Evolutionary conservation across 78 protist species (phyloP).

Genomic region (Capsaspora owczarzaki): DNA sequence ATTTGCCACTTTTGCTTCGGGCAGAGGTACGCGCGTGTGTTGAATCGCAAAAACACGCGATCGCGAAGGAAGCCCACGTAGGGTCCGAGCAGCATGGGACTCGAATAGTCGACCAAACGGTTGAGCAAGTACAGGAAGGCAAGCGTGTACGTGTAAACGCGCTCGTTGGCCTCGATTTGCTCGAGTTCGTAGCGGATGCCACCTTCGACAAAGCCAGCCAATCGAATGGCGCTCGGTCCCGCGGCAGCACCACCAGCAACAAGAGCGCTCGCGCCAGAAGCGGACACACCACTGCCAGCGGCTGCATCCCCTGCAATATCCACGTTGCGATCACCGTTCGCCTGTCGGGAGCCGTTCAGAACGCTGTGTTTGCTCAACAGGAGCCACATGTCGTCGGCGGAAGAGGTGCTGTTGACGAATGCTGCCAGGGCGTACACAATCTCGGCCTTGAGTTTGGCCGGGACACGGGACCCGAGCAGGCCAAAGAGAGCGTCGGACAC

Average conservation of each 20-base stretch:
- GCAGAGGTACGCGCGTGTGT: not conserved
- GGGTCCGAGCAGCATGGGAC: not conserved
- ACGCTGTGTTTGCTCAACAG: not conserved
- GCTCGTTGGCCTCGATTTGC: not conserved
- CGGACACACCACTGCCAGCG: too few species aligned
- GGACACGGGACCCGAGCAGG: not conserved
- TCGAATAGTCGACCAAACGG: not conserved
- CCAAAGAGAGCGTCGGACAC: not conserved
- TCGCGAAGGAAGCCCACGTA: conserved; percentile 1
- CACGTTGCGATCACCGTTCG: not conserved
- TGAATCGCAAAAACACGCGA: not conserved
- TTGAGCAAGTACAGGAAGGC: not conserved
- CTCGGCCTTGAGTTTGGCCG: not conserved
- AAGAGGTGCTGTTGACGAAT: not conserved
- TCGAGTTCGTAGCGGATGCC: conserved; percentile 9
- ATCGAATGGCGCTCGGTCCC: too few species aligned
- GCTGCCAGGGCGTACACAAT: not conserved
- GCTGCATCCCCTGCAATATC: not conserved
- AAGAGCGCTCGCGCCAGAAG: too few species aligned
- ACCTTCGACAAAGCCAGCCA: not conserved
- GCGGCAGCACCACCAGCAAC: too few species aligned
- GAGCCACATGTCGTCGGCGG: not conserved
- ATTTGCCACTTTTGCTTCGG: not conserved
- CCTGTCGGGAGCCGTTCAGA: not conserved
- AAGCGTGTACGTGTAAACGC: not conserved